Evolutionary conservation across 345 rosid genomes (phyloP).

Genomic region (Barbarea vulgaris): DNA sequence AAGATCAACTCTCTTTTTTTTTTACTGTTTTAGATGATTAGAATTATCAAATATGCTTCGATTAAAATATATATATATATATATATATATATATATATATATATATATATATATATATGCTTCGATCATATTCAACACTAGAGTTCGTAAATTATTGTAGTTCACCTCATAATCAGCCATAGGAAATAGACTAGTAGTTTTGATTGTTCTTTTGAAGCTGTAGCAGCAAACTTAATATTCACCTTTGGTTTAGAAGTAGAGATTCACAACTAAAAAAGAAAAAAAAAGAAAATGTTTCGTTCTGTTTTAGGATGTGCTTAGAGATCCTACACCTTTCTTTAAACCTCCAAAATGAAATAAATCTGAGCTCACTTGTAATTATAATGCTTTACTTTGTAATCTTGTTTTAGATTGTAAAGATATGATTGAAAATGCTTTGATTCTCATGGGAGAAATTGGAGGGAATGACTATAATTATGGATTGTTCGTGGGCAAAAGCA

Average conservation of each 20-base stretch:
- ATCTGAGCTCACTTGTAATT: not conserved
- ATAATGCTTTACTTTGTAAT: not conserved
- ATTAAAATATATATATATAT: too few species aligned
- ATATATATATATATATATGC: too few species aligned
- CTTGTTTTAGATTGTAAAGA: slow-evolving; percentile 31
- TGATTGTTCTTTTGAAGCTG: not conserved
- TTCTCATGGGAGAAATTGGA: slow-evolving; percentile 66
- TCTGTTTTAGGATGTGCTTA: slow-evolving; percentile 11
- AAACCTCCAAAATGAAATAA: not conserved
- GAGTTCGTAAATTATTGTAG: not conserved
- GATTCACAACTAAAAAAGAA: not conserved
- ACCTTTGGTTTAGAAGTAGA: not conserved
- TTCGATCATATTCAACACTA: not conserved
- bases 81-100: too few species aligned
- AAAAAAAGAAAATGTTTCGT: not conserved
- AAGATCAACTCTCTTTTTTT: too few species aligned
- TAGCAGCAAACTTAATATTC: too few species aligned
- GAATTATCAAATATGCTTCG: too few species aligned
- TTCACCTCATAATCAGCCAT: not conserved
- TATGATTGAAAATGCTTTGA: slow-evolving; percentile 41
- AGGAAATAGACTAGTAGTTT: not conserved
- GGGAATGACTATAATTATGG: slow-evolving; percentile 55
- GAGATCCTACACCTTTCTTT: not conserved
- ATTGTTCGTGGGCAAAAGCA: slow-evolving; percentile 12
- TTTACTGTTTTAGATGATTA: too few species aligned